These are phyloP conservation scores for Aureobasidium sp. DNA, from an alignment of 2,329 filamentous ascomycete species.

Conservation along the genomic window DNA sequence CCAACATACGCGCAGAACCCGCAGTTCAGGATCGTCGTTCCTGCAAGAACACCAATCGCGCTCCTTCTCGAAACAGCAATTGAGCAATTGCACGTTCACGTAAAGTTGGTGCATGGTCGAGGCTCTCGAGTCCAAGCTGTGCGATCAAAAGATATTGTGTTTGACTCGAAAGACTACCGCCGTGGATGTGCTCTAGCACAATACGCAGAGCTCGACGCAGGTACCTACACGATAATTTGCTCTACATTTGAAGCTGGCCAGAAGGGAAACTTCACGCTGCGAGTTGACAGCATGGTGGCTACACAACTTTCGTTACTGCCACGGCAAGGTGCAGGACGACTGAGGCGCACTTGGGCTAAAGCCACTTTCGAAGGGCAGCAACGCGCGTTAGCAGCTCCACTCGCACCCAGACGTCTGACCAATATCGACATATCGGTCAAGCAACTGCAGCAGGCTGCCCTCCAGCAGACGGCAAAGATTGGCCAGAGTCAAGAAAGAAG, in stretches of 20 bases:
- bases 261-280: slow-evolving; percentile 62
- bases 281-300: slow-evolving; percentile 56
- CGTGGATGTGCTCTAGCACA: slow-evolving; percentile 67
- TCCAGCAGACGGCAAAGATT: slow-evolving; percentile 22
- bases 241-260: slow-evolving; percentile 84
- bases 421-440: slow-evolving; percentile 14
- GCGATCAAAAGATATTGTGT: slow-evolving; percentile 66
- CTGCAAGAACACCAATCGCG: slow-evolving; percentile 52
- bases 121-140: slow-evolving; percentile 64
- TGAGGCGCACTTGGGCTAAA: slow-evolving; percentile 52
- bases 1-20: slow-evolving; percentile 76
- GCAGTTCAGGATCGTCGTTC: slow-evolving; percentile 63
- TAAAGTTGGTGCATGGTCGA: slow-evolving; percentile 72
- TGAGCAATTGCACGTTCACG: slow-evolving; percentile 65
- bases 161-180: slow-evolving; percentile 81
- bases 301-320: slow-evolving; percentile 54
- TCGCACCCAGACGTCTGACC: slow-evolving; percentile 43
- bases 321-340: slow-evolving; percentile 64
- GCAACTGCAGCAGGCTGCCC: background rate
- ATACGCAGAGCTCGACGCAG: slow-evolving; percentile 51
- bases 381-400: slow-evolving; percentile 45
- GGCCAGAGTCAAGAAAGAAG: slow-evolving; percentile 25
- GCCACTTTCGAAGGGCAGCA: slow-evolving; percentile 42
- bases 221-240: slow-evolving; percentile 78
- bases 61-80: slow-evolving; percentile 64